These are phyloP conservation scores for Termitomyces sp. DNA, from an alignment of 768 basidiomycete species.

Conservation along the genomic window DNA sequence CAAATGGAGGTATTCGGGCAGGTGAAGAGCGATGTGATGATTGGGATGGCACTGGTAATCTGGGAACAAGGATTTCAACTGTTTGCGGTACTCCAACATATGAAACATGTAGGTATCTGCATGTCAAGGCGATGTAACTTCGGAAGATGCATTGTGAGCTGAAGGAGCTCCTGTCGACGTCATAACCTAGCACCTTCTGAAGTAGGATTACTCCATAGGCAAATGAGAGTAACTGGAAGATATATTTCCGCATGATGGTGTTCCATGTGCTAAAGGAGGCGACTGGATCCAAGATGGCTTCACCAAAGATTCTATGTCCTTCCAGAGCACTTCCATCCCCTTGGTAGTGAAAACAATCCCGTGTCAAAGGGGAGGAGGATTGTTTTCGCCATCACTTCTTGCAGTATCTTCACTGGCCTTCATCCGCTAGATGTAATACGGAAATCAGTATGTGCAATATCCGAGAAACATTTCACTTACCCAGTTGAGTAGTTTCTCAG, in stretches of 20 bases:
- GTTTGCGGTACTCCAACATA: neutral
- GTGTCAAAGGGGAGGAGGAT: neutral
- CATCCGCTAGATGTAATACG: too few relatives aligned
- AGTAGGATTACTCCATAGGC: slow-evolving; percentile 27
- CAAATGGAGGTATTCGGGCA: slow-evolving; percentile 22
- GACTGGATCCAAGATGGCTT: slow-evolving; percentile 25
- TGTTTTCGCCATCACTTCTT: neutral
- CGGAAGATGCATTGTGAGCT: slow-evolving; percentile 26
- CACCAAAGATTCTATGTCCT: slow-evolving; percentile 5
- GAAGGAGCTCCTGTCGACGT: slow-evolving; percentile 28
- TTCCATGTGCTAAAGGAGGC: slow-evolving; percentile 19
- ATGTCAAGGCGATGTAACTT: neutral
- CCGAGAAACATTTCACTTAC: too few relatives aligned
- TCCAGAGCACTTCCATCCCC: slow-evolving; percentile 3
- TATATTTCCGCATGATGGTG: slow-evolving; percentile 22
- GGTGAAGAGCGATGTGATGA: slow-evolving; percentile 38
- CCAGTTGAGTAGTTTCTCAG: neutral
- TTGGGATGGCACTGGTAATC: slow-evolving; percentile 24
- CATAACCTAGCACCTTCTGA: neutral
- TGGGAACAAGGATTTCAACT: slow-evolving; percentile 16
- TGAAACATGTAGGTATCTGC: neutral
- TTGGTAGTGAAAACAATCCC: neutral
- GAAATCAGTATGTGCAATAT: neutral
- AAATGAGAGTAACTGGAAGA: slow-evolving; percentile 30
- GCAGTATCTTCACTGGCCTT: neutral